phyloP scores from a whole-genome alignment of 2,329 filamentous ascomycete species.

The Neospermospora avenae region DNA sequence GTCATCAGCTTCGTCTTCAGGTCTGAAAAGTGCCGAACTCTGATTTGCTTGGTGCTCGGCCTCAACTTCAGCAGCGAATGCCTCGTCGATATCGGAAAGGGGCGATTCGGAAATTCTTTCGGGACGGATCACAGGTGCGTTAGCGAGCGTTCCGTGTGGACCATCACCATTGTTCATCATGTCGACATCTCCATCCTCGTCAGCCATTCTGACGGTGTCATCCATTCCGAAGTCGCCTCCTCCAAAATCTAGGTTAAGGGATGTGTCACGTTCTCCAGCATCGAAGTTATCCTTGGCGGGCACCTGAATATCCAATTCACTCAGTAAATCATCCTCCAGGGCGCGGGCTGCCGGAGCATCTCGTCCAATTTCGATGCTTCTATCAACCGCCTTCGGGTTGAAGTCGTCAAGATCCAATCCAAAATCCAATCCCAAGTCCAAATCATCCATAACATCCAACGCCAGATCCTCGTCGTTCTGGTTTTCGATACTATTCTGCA shows the following conservation, averaged over 20 bases:
- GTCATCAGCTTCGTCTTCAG: constrained; percentile 50
- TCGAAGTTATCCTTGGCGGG: constrained; percentile 53
- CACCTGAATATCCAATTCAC: constrained; percentile 56
- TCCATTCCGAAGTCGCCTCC: constrained; percentile 35
- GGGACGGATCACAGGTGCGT: constrained; percentile 48
- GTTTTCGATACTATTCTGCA: constrained; percentile 59
- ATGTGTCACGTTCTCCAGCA: constrained; percentile 49
- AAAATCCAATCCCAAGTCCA: constrained; percentile 72
- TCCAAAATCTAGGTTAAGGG: constrained; percentile 51
- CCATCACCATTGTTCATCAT: constrained; percentile 62
- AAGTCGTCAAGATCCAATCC: constrained; percentile 53
- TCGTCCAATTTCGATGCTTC: constrained; percentile 85
- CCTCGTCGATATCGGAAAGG: constrained; percentile 66
- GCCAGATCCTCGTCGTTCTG: constrained; percentile 53
- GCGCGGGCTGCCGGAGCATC: constrained; percentile 68
- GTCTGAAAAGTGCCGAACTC: constrained; percentile 56
- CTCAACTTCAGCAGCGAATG: constrained; percentile 57
- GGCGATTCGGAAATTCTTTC: constrained; percentile 67
- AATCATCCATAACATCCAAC: constrained; percentile 55
- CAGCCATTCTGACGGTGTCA: constrained; percentile 54
- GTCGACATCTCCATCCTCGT: constrained; percentile 60
- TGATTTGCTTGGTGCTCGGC: constrained; percentile 46
- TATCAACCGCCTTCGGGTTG: constrained; percentile 41
- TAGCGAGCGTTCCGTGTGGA: constrained; percentile 50
- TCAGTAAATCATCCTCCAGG: constrained; percentile 66